Evolutionary conservation across 202 grass and related monocot species (phyloP).

Genomic region (Saccharum hybrid): DNA sequence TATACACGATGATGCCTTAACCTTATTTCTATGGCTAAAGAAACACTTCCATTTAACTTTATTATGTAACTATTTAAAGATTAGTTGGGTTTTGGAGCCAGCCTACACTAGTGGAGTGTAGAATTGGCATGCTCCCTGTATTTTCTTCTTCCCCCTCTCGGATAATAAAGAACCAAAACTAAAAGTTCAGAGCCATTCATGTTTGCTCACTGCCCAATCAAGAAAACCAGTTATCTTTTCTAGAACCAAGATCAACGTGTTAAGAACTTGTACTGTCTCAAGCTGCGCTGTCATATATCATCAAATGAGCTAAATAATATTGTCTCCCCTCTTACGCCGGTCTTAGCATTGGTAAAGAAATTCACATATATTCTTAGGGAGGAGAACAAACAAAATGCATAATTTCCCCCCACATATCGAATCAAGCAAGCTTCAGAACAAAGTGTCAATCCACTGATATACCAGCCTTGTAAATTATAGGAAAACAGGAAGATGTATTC

Average conservation of each 20-base stretch:
- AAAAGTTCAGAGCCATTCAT: neutral
- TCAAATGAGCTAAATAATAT: neutral
- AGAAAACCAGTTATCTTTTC: neutral
- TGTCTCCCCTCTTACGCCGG: neutral
- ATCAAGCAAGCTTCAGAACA: too few species aligned
- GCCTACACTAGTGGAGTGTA: neutral
- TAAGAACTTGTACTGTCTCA: neutral
- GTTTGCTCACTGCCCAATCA: neutral
- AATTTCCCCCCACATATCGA: too few species aligned
- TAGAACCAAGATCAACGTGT: neutral
- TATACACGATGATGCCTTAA: neutral
- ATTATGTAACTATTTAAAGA: neutral
- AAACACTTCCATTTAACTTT: neutral
- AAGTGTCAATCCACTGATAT: too few species aligned
- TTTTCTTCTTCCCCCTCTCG: neutral
- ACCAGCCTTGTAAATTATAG: too few species aligned
- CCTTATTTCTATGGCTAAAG: neutral
- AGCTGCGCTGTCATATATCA: neutral
- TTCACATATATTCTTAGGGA: too few species aligned
- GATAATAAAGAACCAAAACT: neutral
- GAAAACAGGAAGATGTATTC: too few species aligned
- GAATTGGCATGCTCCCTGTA: neutral
- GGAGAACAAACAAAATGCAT: too few species aligned
- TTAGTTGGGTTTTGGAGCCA: too few species aligned
- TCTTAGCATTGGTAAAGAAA: too few species aligned